Percentiles rank a stretch among this genome's conserved stretches.
Evolutionary conservation across 179 eudicot species (phyloP).

Genomic region (Beta corolliflora): DNA sequence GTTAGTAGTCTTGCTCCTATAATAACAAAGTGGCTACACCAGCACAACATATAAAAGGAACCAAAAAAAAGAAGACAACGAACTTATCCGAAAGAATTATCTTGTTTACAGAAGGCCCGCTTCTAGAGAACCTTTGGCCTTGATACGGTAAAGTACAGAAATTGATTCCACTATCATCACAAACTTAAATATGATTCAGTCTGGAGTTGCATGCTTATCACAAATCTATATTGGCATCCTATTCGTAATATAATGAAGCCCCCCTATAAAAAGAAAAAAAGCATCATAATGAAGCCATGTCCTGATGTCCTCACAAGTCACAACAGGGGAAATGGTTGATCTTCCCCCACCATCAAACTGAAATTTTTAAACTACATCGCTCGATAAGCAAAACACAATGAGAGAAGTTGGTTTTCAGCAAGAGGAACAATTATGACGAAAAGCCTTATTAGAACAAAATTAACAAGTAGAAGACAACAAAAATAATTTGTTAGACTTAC

Average conservation of each 20-base stretch:
- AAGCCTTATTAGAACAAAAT: background rate
- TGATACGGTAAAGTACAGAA: background rate
- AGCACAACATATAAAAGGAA: background rate
- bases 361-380: background rate
- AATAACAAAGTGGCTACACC: background rate
- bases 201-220: background rate
- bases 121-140: background rate
- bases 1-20: background rate
- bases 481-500: slow-evolving; percentile 67
- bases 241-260: background rate
- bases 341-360: background rate
- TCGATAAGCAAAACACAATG: background rate
- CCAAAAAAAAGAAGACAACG: background rate
- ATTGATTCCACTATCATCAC: background rate
- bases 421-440: background rate
- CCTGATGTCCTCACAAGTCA: background rate
- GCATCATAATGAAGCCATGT: background rate
- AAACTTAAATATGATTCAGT: background rate
- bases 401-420: background rate
- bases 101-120: background rate
- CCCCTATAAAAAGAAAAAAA: too few species aligned
- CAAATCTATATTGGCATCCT: background rate
- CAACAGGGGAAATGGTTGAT: background rate
- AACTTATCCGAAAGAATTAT: background rate
- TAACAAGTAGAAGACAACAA: slow-evolving; percentile 12